A percentile compares a stretch with the other conserved stretches of the same genome.
These are phyloP conservation scores for Chrysoporthe austroafricana DNA, from an alignment of 2,329 filamentous ascomycete genomes.

Conservation along the genomic window DNA sequence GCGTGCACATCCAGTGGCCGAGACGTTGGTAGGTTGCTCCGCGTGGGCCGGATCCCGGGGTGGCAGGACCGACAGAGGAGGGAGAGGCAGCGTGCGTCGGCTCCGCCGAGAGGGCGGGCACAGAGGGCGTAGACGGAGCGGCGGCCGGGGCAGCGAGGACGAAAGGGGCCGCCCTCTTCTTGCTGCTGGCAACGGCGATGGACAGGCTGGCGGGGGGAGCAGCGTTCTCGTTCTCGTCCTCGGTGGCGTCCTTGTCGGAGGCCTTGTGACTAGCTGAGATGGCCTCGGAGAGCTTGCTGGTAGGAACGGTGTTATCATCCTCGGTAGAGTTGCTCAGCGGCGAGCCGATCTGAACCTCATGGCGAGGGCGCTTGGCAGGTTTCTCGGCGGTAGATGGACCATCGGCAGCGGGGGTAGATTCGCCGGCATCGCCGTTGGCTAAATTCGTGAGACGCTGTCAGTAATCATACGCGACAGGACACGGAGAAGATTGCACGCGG, in stretches of 20 bases:
- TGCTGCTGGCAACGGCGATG: not conserved
- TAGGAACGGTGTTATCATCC: slow-evolving; percentile 13
- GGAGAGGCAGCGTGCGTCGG: slow-evolving; percentile 1
- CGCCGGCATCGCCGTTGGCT: not conserved
- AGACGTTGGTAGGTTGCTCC: slow-evolving; percentile 42
- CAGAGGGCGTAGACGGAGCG: slow-evolving; percentile 7
- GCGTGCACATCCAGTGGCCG: slow-evolving; percentile 52
- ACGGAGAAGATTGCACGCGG: not conserved
- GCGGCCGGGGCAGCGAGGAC: not conserved
- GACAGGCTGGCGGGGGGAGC: not conserved
- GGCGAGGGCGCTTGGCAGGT: slow-evolving; percentile 16
- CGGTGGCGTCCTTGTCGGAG: not conserved
- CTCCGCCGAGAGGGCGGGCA: slow-evolving; percentile 4
- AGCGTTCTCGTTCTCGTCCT: not conserved
- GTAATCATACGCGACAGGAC: not conserved
- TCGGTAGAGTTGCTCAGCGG: slow-evolving; percentile 16
- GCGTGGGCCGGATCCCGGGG: slow-evolving; percentile 26
- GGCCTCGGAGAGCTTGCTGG: not conserved
- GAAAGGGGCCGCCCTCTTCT: not conserved
- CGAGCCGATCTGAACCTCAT: slow-evolving; percentile 17
- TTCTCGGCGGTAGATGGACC: not conserved
- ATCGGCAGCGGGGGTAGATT: not conserved
- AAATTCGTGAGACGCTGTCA: not conserved
- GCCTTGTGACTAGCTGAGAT: not conserved
- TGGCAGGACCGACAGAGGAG: not conserved